Conservation (phyloP, 73 alveolate species). For the Tetrahymena malaccensis region DNA sequence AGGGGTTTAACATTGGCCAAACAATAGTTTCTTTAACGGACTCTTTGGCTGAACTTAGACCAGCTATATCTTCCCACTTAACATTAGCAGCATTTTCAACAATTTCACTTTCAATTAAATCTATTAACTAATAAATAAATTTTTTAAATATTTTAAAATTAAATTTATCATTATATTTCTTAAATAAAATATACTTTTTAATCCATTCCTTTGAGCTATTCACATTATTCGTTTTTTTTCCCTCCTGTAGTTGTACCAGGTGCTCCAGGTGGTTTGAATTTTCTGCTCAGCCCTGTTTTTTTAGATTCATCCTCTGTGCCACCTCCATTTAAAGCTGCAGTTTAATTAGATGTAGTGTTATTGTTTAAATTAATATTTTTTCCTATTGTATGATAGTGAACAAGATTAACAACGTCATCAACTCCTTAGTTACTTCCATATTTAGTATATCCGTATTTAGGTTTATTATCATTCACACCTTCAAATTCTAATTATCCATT, state of each 20-base stretch:
- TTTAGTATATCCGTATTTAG: not conserved
- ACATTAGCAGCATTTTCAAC: not conserved
- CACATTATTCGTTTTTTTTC: not conserved
- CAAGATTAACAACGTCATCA: not conserved
- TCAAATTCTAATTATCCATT: not conserved
- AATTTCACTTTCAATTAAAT: not conserved
- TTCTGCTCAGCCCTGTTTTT: not conserved
- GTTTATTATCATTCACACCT: not conserved
- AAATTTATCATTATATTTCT: too few relatives aligned
- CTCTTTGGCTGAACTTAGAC: constrained; percentile 26
- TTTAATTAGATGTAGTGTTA: not conserved
- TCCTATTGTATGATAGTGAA: not conserved
- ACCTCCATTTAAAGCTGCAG: not conserved
- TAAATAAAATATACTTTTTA: not conserved
- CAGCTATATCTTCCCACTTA: constrained; percentile 38
- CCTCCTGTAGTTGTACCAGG: not conserved
- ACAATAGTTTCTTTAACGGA: constrained; percentile 14
- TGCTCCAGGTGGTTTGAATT: not conserved
- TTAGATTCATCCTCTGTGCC: not conserved
- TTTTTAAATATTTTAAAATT: too few relatives aligned
- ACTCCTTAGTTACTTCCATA: not conserved
- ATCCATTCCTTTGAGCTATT: not conserved
- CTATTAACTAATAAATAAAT: not conserved
- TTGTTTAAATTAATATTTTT: not conserved
- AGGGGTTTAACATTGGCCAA: constrained; percentile 39